Conservation (phyloP, 169 alveolate genomes). For the Prorocentrum cordatum region DNA sequence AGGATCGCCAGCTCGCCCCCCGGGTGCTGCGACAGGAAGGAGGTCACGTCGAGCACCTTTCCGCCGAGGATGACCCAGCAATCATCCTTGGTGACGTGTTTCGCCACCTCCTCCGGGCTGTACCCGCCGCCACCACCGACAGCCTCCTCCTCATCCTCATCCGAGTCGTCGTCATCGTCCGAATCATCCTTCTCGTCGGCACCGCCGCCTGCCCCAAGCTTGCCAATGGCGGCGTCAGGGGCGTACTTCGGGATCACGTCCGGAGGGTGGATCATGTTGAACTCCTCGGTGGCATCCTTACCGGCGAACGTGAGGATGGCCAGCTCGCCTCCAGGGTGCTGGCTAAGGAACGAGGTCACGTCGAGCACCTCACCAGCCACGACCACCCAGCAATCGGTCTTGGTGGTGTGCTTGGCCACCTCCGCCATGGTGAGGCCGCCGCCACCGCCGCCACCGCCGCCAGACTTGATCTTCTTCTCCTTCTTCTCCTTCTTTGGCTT, state of each 20-base stretch:
- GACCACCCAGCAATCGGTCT: constrained; percentile 78
- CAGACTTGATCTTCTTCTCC: background rate
- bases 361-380: constrained; percentile 76
- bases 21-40: constrained; percentile 75
- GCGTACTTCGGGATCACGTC: constrained; percentile 11
- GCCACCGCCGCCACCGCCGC: background rate
- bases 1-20: constrained; percentile 77
- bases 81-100: constrained; percentile 74
- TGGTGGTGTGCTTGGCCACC: constrained; percentile 74
- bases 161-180: no score
- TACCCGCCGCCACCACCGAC: background rate
- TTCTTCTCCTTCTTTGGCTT: background rate
- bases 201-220: constrained; percentile 1
- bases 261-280: constrained; percentile 1
- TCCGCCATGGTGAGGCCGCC: constrained; percentile 20
- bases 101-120: constrained; percentile 35
- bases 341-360: constrained; percentile 68
- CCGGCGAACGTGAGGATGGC: constrained; percentile 70
- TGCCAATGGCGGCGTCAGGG: background rate
- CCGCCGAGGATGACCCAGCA: constrained; percentile 77
- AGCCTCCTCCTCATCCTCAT: no score
- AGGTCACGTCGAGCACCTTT: constrained; percentile 76
- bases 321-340: constrained; percentile 74
- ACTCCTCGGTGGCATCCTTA: background rate
- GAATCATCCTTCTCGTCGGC: background rate